Evolutionary conservation across 306 rosid genomes (phyloP), one percentile per base, ranked within the genome.

Genomic region (Elaeagnus macrophylla): DNA sequence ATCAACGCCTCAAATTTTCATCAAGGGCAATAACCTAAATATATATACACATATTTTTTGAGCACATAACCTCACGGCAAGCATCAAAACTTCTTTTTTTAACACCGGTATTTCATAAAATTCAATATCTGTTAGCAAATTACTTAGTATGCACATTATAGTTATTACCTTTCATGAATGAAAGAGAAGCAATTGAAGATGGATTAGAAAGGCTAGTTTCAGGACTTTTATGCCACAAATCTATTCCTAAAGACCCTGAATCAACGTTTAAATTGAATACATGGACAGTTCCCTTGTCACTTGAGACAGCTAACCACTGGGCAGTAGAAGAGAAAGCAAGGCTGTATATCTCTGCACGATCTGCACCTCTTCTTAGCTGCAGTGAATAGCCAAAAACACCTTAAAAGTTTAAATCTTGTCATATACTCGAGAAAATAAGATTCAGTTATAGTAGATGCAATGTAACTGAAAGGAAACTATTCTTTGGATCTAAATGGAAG

Each of bases 261-360:
- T 80, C 83, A 72, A 79, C 83, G 81, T 84, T 86, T 10, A 86
- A 79, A 57, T 81, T 75, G 80, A 91, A 91, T 37, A 91, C 85
- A 67, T 91, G 99, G 60, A 91, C 89, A 39, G 99, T 91, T 6
- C 99, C 96, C 86, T 87, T 91, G 74, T 87, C 96, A 66, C 99
- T 91, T 32, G 99, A 91, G 63, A 75, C 99, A 4, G 96, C 99
- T 64, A 91, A 67, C 96, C 99, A 91, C 80, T 84, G 95, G n/a
- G 93, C 87, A 36, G 76, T 59, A 5, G 96, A 76, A 66, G 96
- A 91, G 67, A 91, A 86, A 9, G 96, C 95, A 77, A 91, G 79
- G 69, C 99, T 87, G 66, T 64, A 77, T 48, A 91, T 82, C 70
- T 82, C 99, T 0, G 99, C 99, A n/a, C 69, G 77, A 62, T 91